Base-by-base conservation (phyloP, 768 basidiomycete species). In the Cubamyces lactineus region DNA sequence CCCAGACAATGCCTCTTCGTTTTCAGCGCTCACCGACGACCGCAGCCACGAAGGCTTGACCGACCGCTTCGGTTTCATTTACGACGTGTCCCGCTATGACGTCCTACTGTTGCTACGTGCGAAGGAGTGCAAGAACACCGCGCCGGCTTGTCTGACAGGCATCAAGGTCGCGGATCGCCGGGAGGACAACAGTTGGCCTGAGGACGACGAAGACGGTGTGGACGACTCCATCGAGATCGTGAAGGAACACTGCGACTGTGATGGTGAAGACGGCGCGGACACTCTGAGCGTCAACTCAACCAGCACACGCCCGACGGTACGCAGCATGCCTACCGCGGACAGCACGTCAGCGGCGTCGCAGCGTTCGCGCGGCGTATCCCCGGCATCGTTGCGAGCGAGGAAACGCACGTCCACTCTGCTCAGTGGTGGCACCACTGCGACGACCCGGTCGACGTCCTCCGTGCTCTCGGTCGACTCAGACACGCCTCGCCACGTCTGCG, bases 21-120 rank as follows among this genome's bases (percentile, higher is more conserved):
- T 83, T 66, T 80, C 75, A 17, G 74, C 80, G 19, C 79, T 83
- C 52, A 78, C 78, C 19, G 79, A 80, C 47, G 83, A 84, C 39
- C 78, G 80, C 65, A 80, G 75, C 59, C 80, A 82, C 53, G 79
- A 84, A 50, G 84, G 84, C 3, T 76, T 94, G 59, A 93, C 92
- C 19, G 94, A 96, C 63, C 86, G 92, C 5, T 96, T 88, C 68
- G 94, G 94, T 0, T 96, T 96, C 77, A 88, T 95, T 73, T 95
- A 95, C 61, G 92, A 94, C 66, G 83, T 94, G 1, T 85, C 87
- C 2, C 82, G 86, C 67, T 92, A 94, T 67, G 94, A 96, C 67
- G 80, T 91, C 26, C 79, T 93, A 24, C 76, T 96, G 15, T 80
- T 96, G 26, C 73, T 89, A 9, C 81, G 90, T 28, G 91, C 89